Conservation (phyloP, 2,329 filamentous ascomycete species). For the Alternaria hordeiaustralica region DNA sequence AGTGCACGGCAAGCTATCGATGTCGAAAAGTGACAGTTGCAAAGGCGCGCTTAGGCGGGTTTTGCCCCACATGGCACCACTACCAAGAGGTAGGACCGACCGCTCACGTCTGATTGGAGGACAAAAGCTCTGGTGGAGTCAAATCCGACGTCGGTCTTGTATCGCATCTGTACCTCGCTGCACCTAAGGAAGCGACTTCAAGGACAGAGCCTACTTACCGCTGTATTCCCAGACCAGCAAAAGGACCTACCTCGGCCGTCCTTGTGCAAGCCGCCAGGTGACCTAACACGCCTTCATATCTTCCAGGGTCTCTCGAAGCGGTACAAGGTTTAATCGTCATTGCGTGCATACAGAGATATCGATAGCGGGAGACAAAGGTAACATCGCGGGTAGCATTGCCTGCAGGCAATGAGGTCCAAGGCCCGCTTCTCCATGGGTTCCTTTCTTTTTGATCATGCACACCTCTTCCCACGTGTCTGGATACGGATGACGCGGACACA, state of each 20-base stretch:
- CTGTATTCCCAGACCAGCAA: background rate
- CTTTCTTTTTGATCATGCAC: background rate
- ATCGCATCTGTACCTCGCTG: conserved; percentile 6
- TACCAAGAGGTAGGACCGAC: background rate
- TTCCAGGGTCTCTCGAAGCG: background rate
- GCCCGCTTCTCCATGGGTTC: background rate
- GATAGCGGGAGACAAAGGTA: background rate
- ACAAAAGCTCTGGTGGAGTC: background rate
- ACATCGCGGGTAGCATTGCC: background rate
- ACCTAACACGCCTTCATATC: background rate
- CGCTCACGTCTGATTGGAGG: conserved; percentile 1
- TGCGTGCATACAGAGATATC: background rate
- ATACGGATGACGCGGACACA: background rate
- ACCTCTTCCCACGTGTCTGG: background rate
- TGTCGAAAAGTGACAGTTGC: background rate
- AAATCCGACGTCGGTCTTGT: conserved; percentile 14
- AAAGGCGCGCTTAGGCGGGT: conserved; percentile 6
- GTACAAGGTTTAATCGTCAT: conserved; percentile 1
- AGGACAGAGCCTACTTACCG: background rate
- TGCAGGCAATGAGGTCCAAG: background rate
- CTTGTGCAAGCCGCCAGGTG: background rate
- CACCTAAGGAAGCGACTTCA: conserved; percentile 1
- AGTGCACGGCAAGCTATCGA: background rate
- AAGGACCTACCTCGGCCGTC: conserved; percentile 1
- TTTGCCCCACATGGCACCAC: background rate